Evolutionary conservation across 202 grass and related monocot species (phyloP), one percentile per base, ranked within the genome.

Genomic region (Eragrostis tef): DNA sequence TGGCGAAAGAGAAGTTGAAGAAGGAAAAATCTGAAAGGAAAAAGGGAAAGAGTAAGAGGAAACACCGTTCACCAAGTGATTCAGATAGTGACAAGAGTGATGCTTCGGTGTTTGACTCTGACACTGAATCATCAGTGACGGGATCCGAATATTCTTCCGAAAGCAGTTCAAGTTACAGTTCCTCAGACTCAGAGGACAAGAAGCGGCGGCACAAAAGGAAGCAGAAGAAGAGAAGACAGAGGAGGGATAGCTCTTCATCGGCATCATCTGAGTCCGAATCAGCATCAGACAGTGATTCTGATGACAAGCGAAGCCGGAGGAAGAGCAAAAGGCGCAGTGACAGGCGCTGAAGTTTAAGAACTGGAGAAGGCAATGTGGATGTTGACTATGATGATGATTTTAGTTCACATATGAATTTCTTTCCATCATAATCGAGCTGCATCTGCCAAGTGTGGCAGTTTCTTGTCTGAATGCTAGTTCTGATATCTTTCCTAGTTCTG

Each of bases 91-190:
- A 83, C 6, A 63, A 66, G 17, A 91, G 90, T 11, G 92, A 86
- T 73, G 88, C 80, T 31, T 93, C 88, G 0, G 88, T 91, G 54
- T 91, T 94, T 29, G 88, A 94, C 70, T 85, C 85, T 10, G 79
- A 91, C 27, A 88, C 73, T 65, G 87, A 89, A 78, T 89, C 82
- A 67, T 84, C 89, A 16, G 79, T 75, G 39, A 89, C 64, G 0
- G 61, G 74, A 44, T 87, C 88, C 42, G 80, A 88, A 27, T 80
- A 95, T 75, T 89, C 88, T 34, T 93, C 90, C 44, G 88, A 81
- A 83, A 93, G 82, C 44, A 98, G 90, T 81, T 95, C 71, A 13
- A 91, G 84, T 64, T 87, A 72, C 71, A 84, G 88, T 71, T 92
- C 88, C 25, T 91, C 83, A 20, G 83, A 93, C 84, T 90, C 79